Conservation (phyloP, 2,329 filamentous ascomycete species). For the Beauveria scarabaeidicola region DNA sequence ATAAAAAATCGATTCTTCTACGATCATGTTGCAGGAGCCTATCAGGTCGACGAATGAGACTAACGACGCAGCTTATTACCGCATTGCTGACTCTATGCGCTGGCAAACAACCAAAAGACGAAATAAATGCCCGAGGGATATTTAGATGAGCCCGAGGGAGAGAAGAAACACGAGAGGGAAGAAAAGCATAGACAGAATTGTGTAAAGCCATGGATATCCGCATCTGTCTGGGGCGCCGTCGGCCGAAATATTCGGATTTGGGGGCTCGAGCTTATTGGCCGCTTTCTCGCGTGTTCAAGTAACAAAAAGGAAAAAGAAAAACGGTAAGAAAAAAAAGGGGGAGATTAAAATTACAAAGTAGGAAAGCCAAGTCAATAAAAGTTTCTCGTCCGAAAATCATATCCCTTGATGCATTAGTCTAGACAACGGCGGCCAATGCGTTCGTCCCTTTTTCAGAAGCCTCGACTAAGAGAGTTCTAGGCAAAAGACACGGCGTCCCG, state of each 20-base stretch:
- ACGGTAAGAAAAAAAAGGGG: neutral
- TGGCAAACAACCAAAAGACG: neutral
- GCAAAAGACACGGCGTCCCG: neutral
- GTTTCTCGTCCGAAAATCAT: neutral
- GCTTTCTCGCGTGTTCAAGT: neutral
- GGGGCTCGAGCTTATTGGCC: neutral
- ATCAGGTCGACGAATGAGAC: too few relatives aligned
- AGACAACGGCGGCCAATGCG: neutral
- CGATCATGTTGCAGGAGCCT: too few relatives aligned
- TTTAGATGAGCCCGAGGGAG: neutral
- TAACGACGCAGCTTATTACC: too few relatives aligned
- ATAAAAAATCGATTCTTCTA: too few relatives aligned
- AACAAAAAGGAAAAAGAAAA: neutral
- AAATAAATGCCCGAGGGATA: neutral
- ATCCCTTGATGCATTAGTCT: neutral
- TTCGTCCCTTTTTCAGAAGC: neutral
- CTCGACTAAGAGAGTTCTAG: neutral
- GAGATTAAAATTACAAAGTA: neutral
- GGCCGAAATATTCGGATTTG: neutral
- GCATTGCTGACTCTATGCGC: too few relatives aligned
- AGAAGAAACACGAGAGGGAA: neutral
- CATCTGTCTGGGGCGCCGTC: neutral
- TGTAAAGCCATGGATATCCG: conserved; percentile 7
- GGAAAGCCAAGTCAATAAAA: neutral
- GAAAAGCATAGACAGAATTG: neutral